Conservation (phyloP, 345 rosid genomes). For the Capsella bursapastoris region DNA sequence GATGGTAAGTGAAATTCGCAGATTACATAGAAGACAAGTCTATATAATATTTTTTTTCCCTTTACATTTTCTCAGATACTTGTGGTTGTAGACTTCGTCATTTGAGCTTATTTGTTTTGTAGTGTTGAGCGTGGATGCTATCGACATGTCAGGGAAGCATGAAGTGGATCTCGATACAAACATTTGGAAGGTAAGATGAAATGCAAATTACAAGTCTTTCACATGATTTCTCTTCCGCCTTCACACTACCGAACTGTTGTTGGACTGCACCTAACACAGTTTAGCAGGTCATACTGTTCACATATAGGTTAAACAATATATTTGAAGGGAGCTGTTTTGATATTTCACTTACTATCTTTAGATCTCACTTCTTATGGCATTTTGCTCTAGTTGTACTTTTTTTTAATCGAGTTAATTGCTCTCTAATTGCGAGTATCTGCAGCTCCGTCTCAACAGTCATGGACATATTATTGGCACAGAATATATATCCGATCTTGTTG, state of each 20-base stretch:
- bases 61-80: neutral
- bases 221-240: slow-evolving; percentile 17
- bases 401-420: slow-evolving; percentile 21
- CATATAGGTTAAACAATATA: neutral
- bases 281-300: neutral
- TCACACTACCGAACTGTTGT: neutral
- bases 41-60: neutral
- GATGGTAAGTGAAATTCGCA: slow-evolving; percentile 60
- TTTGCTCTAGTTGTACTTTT: slow-evolving; percentile 13
- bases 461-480: slow-evolving; percentile 96
- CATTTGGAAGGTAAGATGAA: slow-evolving; percentile 86
- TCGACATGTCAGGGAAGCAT: slow-evolving; percentile 99
- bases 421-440: slow-evolving; percentile 51
- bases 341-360: neutral
- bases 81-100: slow-evolving; percentile 14
- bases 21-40: slow-evolving; percentile 5
- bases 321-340: slow-evolving; percentile 17
- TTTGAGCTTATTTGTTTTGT: slow-evolving; percentile 33
- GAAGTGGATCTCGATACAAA: slow-evolving; percentile 99
- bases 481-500: slow-evolving; percentile 91
- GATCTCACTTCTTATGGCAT: slow-evolving; percentile 1
- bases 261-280: neutral
- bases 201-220: slow-evolving; percentile 17
- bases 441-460: slow-evolving; percentile 86
- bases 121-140: slow-evolving; percentile 97